A percentile compares a stretch with the other conserved stretches of the same genome.
Conservation (phyloP, 176 grass and related monocot genomes). For the Oryza coarctata region DNA sequence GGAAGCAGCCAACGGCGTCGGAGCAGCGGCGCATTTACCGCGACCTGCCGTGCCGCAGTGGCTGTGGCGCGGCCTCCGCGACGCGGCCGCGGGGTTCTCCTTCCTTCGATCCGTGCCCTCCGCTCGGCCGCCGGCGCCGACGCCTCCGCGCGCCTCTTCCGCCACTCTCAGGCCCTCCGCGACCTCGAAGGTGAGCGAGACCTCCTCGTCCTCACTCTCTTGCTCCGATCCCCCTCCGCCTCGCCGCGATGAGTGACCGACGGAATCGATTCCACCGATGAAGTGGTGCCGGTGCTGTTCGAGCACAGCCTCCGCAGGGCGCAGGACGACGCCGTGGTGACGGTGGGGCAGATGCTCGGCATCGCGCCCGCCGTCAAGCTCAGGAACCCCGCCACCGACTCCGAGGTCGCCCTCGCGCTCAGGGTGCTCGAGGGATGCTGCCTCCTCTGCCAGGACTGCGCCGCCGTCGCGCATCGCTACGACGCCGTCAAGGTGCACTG, state of each 20-base stretch:
- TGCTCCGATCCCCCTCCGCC: neutral
- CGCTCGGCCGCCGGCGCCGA: conserved; percentile 25
- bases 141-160: conserved; percentile 30
- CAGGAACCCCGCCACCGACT: conserved; percentile 50
- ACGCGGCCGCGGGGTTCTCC: conserved; percentile 52
- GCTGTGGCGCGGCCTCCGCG: conserved; percentile 52
- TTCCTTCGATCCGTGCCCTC: conserved; percentile 56
- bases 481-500: conserved; percentile 55
- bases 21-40: conserved; percentile 49
- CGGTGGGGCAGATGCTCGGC: conserved; percentile 46
- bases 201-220: neutral
- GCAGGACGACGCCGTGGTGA: conserved; percentile 20
- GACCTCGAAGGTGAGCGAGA: conserved; percentile 48
- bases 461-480: conserved; percentile 45
- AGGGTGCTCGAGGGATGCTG: conserved; percentile 62
- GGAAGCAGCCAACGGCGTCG: conserved; percentile 6
- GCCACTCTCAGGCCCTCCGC: conserved; percentile 46
- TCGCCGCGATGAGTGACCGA: neutral
- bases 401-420: conserved; percentile 54
- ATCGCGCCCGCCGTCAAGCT: conserved; percentile 42
- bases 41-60: conserved; percentile 44
- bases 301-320: conserved; percentile 53
- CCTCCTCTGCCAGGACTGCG: conserved; percentile 53
- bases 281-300: conserved; percentile 63
- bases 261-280: neutral